These are phyloP conservation scores for Acanthamoeba rhysodes DNA, from an alignment of 208 protist species.

Conservation along the genomic window DNA sequence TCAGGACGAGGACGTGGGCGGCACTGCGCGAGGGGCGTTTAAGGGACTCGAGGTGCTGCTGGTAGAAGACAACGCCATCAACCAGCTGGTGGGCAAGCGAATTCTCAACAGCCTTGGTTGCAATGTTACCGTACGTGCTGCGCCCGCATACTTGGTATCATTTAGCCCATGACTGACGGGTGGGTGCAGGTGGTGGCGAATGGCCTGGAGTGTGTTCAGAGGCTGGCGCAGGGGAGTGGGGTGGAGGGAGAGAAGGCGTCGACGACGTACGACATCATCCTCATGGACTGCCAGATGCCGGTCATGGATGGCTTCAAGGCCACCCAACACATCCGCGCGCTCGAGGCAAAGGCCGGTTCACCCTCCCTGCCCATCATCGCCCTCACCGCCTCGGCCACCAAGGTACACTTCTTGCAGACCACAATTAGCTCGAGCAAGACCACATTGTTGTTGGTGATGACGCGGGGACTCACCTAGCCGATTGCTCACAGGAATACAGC, in stretches of 20 bases:
- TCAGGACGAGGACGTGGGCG: not conserved
- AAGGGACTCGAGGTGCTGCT: constrained; percentile 22
- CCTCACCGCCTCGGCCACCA: constrained; percentile 29
- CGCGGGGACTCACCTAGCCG: not conserved
- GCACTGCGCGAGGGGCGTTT: not conserved
- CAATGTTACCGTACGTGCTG: not conserved
- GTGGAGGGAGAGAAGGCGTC: not conserved
- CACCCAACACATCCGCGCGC: not conserved
- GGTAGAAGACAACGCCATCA: constrained; percentile 30
- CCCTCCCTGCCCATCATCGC: not conserved
- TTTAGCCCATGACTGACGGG: not conserved
- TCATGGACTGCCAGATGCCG: constrained; percentile 58
- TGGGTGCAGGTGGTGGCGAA: not conserved
- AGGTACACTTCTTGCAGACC: not conserved
- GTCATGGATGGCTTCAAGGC: constrained; percentile 71
- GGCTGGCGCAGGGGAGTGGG: not conserved
- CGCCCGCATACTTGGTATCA: no score
- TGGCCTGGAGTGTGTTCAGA: not conserved
- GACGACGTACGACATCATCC: not conserved
- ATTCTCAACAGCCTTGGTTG: constrained; percentile 11
- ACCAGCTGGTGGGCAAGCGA: constrained; percentile 31
- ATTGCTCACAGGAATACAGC: not conserved
- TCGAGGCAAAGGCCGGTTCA: not conserved
- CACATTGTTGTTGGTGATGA: not conserved
- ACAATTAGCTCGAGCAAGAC: no score